Evolutionary conservation across 2,329 filamentous ascomycete species (phyloP).

Genomic region (Verticillium tricorpus): DNA sequence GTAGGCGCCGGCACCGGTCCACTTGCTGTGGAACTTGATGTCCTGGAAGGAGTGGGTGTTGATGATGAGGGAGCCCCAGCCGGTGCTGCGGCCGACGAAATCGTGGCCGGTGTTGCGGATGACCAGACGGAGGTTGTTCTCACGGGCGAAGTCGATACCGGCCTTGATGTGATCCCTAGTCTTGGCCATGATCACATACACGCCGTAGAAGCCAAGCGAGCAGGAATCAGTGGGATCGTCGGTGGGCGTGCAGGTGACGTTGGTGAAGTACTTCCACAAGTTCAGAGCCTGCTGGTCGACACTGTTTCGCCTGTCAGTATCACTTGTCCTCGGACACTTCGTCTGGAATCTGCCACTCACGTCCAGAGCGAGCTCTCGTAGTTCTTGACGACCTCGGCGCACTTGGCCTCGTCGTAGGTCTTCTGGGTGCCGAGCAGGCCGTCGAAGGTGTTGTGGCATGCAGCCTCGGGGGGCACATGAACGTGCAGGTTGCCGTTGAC

Average conservation of each 20-base stretch:
- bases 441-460: conserved; percentile 32
- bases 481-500: conserved; percentile 28
- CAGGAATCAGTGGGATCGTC: conserved; percentile 25
- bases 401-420: conserved; percentile 30
- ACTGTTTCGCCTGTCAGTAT: conserved; percentile 6
- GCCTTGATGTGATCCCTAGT: conserved; percentile 20
- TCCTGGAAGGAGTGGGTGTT: conserved; percentile 54
- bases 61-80: conserved; percentile 51
- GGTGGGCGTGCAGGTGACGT: conserved; percentile 34
- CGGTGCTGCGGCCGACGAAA: conserved; percentile 55
- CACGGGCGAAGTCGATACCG: conserved; percentile 23
- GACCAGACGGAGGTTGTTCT: conserved; percentile 44
- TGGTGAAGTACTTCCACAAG: conserved; percentile 38
- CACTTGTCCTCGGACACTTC: background rate
- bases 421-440: conserved; percentile 28
- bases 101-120: conserved; percentile 56
- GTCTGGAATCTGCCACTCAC: conserved; percentile 19
- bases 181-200: conserved; percentile 23
- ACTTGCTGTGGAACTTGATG: conserved; percentile 34
- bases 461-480: conserved; percentile 23
- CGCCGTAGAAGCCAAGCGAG: conserved; percentile 32
- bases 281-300: conserved; percentile 23
- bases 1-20: conserved; percentile 33
- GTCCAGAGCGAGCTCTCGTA: conserved; percentile 30
- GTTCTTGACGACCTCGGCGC: conserved; percentile 22